phyloP scores from a whole-genome alignment of 371 early-diverging fungal genomes.

The Mortierella sp. region DNA sequence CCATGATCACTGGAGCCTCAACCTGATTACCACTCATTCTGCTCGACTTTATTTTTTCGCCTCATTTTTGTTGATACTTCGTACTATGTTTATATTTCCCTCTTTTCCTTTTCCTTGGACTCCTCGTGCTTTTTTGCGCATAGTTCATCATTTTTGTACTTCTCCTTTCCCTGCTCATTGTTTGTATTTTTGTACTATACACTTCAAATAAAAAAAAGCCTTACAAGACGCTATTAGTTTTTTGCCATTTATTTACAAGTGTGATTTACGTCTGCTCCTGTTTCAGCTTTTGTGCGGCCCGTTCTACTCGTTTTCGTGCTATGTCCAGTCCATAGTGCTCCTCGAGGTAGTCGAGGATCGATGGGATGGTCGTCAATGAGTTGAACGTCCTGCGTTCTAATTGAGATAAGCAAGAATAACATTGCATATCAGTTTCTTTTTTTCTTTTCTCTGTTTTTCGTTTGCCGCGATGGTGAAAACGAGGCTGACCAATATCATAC shows the following conservation, averaged over 20 bases:
- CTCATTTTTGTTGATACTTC: not conserved
- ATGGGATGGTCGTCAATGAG: conserved; percentile 81
- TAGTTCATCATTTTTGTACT: not conserved
- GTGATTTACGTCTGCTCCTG: not conserved
- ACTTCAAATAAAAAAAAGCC: not conserved
- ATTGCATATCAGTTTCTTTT: no score
- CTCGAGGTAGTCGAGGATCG: conserved; percentile 87
- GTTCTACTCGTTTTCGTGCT: conserved; percentile 14
- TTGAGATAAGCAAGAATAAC: not conserved
- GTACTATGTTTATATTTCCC: no score
- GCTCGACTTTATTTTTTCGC: not conserved
- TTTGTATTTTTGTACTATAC: not conserved
- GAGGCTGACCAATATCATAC: no score
- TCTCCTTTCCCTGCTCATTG: not conserved
- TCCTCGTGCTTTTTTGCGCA: not conserved
- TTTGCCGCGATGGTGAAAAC: no score
- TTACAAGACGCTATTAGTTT: no score
- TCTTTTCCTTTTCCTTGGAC: not conserved
- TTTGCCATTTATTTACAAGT: not conserved
- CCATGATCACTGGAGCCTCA: conserved; percentile 10
- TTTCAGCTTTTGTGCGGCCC: conserved; percentile 3
- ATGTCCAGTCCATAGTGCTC: conserved; percentile 77
- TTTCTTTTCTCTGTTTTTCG: no score
- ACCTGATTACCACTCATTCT: not conserved
- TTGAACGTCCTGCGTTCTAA: conserved; percentile 90